Percentiles rank a stretch among this genome's conserved stretches.
phyloP scores from a whole-genome alignment of 495 filamentous ascomycete species.

The Thermochaetoides thermophila region DNA sequence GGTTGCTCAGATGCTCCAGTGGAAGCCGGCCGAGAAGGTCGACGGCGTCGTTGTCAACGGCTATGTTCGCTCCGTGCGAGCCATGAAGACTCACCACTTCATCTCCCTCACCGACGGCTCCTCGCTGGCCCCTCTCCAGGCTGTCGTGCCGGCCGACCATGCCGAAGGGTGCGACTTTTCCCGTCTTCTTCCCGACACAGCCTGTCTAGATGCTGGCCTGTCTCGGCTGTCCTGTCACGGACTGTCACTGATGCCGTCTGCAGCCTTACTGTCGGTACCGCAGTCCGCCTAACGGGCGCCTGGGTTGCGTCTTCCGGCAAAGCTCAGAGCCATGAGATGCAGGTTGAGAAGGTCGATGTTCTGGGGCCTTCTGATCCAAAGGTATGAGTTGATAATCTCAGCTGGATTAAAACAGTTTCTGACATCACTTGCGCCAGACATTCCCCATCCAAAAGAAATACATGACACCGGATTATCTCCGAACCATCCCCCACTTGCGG shows the following conservation, averaged over 20 bases:
- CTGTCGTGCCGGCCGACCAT: constrained; percentile 58
- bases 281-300: constrained; percentile 61
- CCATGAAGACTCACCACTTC: constrained; percentile 73
- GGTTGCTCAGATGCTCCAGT: constrained; percentile 18
- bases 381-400: constrained; percentile 34
- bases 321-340: constrained; percentile 66
- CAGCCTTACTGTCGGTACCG: constrained; percentile 68
- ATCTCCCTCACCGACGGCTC: constrained; percentile 82
- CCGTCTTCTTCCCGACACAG: constrained; percentile 5
- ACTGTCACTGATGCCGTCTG: constrained; percentile 15
- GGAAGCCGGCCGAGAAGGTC: constrained; percentile 13
- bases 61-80: constrained; percentile 69
- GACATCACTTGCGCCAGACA: constrained; percentile 36
- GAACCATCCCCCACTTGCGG: constrained; percentile 80
- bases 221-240: constrained; percentile 12
- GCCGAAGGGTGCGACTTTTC: constrained; percentile 53
- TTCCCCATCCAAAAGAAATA: constrained; percentile 92
- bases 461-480: constrained; percentile 75
- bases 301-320: constrained; percentile 64
- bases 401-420: constrained; percentile 3
- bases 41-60: constrained; percentile 46
- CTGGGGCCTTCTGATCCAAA: constrained; percentile 64
- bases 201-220: too few relatives aligned
- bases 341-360: constrained; percentile 49
- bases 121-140: constrained; percentile 63